Percentiles rank a stretch among this genome's conserved stretches.
phyloP scores from a whole-genome alignment of 176 grass and related monocot genomes.

The Phragmites australis region DNA sequence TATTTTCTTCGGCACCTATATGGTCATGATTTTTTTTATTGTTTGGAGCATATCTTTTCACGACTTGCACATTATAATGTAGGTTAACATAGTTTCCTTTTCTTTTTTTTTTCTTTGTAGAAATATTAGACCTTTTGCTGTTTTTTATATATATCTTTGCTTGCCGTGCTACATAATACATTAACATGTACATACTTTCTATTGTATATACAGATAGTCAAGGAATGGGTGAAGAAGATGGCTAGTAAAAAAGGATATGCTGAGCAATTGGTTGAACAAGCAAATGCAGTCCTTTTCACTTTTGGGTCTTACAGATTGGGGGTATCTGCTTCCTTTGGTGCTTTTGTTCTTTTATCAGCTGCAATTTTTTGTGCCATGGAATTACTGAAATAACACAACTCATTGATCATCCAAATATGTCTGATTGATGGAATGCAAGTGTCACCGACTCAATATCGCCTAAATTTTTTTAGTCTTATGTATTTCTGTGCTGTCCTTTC shows the following conservation, averaged over 20 bases:
- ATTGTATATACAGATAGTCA: conserved; percentile 63
- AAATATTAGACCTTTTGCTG: not conserved
- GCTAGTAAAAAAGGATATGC: conserved; percentile 73
- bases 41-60: conserved; percentile 1
- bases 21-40: not conserved
- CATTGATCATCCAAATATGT: not conserved
- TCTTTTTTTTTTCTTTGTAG: not conserved
- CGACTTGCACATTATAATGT: not conserved
- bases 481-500: not conserved
- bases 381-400: not conserved
- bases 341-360: conserved; percentile 4
- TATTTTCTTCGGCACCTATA: not conserved
- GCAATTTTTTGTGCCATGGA: conserved; percentile 5
- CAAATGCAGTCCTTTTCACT: conserved; percentile 91
- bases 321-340: conserved; percentile 46
- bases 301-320: conserved; percentile 94
- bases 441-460: not conserved
- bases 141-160: not conserved
- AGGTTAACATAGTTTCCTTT: not conserved
- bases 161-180: conserved; percentile 8
- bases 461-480: not conserved
- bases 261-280: conserved; percentile 79
- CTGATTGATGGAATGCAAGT: conserved; percentile 1
- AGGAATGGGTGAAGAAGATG: conserved; percentile 82
- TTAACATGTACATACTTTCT: conserved; percentile 9